Percentiles rank a stretch among this genome's conserved stretches.
phyloP scores from a whole-genome alignment of 179 eudicot genomes.

The Silene coronaria region DNA sequence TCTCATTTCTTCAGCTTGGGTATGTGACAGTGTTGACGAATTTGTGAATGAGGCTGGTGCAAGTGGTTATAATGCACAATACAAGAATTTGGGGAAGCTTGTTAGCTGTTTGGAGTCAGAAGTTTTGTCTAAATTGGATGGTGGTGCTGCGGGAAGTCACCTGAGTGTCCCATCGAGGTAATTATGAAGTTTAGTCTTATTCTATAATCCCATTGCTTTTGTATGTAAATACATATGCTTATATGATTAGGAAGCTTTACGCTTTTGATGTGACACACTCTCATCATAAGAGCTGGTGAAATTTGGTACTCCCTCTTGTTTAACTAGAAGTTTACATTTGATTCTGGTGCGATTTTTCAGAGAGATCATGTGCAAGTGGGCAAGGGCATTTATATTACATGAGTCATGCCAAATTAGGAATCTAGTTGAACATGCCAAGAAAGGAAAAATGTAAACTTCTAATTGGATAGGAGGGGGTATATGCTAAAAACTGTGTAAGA shows the following conservation, averaged over 20 bases:
- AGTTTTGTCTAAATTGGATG: slow-evolving; percentile 46
- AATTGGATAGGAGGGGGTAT: too few relatives aligned
- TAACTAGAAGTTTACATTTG: too few relatives aligned
- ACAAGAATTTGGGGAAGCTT: slow-evolving; percentile 69
- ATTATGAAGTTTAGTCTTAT: background rate
- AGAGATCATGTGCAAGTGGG: too few relatives aligned
- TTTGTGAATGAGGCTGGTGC: slow-evolving; percentile 41
- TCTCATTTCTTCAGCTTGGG: slow-evolving; percentile 3
- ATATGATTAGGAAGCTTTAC: background rate
- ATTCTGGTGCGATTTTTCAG: too few relatives aligned
- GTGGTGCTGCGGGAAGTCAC: slow-evolving; percentile 30
- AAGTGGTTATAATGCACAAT: slow-evolving; percentile 51
- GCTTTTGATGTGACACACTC: background rate
- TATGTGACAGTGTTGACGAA: slow-evolving; percentile 50
- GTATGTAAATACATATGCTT: background rate
- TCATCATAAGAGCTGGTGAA: background rate
- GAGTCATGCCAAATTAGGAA: too few relatives aligned
- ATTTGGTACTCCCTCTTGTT: too few relatives aligned
- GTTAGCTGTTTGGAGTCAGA: slow-evolving; percentile 43
- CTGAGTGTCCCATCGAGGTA: slow-evolving; percentile 43
- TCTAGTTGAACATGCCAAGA: too few relatives aligned
- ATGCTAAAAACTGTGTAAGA: background rate
- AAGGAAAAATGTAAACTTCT: too few relatives aligned
- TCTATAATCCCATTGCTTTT: background rate
- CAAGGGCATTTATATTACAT: too few relatives aligned